A percentile compares a stretch with the other conserved stretches of the same genome.
Conservation (phyloP, 768 basidiomycete species). For the Xerocomellus amylosporus region DNA sequence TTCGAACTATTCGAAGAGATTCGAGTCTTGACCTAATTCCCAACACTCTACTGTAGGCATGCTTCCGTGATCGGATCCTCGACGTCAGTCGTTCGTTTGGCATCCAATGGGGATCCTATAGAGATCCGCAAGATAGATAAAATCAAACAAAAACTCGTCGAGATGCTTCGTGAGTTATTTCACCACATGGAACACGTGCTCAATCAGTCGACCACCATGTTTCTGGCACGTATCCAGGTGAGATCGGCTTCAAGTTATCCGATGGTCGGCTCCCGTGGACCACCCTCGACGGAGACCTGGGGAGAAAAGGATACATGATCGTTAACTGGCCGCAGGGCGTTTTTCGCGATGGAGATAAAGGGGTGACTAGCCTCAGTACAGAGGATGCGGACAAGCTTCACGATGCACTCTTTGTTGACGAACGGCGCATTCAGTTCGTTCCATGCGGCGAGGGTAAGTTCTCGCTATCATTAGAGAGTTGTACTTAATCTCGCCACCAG, state of each 20-base stretch:
- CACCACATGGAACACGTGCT: not conserved
- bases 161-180: slow-evolving; percentile 8
- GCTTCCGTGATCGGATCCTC: not conserved
- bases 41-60: not conserved
- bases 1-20: too few species aligned
- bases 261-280: not conserved
- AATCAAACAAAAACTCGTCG: not conserved
- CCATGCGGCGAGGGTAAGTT: too few species aligned
- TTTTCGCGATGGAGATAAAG: not conserved
- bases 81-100: not conserved
- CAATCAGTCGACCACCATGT: not conserved
- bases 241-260: not conserved
- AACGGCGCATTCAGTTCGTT: not conserved
- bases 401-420: not conserved
- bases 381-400: not conserved
- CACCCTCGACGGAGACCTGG: not conserved
- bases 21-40: too few species aligned
- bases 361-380: not conserved
- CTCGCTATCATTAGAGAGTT: too few species aligned
- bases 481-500: too few species aligned
- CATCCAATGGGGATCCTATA: not conserved
- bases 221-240: not conserved
- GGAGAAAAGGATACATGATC: not conserved
- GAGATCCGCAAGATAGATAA: not conserved
- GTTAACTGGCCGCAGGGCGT: slow-evolving; percentile 2